These are phyloP conservation scores for Gossypioides kirkii DNA, from an alignment of 345 rosid genomes.

Conservation along the genomic window DNA sequence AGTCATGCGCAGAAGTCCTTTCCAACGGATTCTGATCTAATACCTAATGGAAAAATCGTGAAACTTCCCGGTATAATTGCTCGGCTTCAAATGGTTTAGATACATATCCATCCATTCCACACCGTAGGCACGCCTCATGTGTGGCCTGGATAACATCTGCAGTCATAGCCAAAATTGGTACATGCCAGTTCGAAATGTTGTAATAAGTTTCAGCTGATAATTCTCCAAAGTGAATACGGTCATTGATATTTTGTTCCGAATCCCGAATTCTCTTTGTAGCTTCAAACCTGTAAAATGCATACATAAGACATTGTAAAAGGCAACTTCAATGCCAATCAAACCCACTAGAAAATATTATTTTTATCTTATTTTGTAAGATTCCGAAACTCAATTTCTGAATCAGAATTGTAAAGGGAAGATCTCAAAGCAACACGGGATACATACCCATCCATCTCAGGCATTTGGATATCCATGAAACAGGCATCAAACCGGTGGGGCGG, in stretches of 20 bases:
- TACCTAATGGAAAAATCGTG: constrained; percentile 48
- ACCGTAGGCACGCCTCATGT: constrained; percentile 52
- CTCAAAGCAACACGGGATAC: constrained; percentile 7
- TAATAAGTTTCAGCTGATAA: constrained; percentile 25
- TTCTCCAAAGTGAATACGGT: constrained; percentile 31
- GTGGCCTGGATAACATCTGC: constrained; percentile 95
- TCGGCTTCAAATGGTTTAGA: constrained; percentile 97
- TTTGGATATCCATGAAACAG: constrained; percentile 98
- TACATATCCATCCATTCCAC: constrained; percentile 89
- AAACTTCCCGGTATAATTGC: constrained; percentile 66
- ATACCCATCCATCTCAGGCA: constrained; percentile 99
- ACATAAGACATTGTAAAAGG: neutral
- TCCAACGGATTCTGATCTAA: constrained; percentile 20
- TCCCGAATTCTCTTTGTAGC: constrained; percentile 70
- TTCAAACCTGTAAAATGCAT: constrained; percentile 53
- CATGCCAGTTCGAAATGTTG: constrained; percentile 40
- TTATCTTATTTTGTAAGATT: neutral
- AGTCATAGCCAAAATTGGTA: constrained; percentile 91
- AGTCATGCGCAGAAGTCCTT: constrained; percentile 11
- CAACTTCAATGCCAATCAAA: neutral
- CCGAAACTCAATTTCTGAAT: constrained; percentile 1
- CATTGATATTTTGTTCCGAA: constrained; percentile 40
- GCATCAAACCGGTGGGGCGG: constrained; percentile 89
- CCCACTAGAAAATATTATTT: neutral
- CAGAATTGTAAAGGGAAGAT: constrained; percentile 2